Evolutionary conservation across 768 basidiomycete genomes (phyloP).

Genomic region (Roridomyces roridus): DNA sequence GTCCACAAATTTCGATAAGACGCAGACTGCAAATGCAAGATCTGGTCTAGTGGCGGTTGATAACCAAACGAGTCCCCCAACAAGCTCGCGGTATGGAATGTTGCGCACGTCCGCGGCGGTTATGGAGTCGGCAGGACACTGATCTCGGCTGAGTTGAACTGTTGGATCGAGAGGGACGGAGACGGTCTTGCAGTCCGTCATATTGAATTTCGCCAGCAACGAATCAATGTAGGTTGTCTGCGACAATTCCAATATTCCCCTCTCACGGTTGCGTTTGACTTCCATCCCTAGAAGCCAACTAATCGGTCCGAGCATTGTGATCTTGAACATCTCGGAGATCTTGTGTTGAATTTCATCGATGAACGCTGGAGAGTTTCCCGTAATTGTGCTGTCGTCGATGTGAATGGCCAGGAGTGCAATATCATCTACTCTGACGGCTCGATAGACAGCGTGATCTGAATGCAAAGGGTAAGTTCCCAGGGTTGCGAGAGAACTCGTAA

Average conservation of each 20-base stretch:
- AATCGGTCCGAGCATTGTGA: slow-evolving; percentile 35
- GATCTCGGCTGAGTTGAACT: neutral
- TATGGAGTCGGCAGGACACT: slow-evolving; percentile 14
- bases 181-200: slow-evolving; percentile 3
- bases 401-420: slow-evolving; percentile 25
- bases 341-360: no score
- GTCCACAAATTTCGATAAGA: neutral
- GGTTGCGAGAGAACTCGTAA: slow-evolving; percentile 23
- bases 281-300: slow-evolving; percentile 38
- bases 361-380: slow-evolving; percentile 26
- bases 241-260: slow-evolving; percentile 34
- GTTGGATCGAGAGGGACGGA: slow-evolving; percentile 11
- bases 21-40: neutral
- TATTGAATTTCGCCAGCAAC: slow-evolving; percentile 29
- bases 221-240: slow-evolving; percentile 36
- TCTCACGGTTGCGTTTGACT: no score
- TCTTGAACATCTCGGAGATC: no score
- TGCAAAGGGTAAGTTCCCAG: neutral
- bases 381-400: slow-evolving; percentile 41
- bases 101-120: neutral
- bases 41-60: slow-evolving; percentile 2
- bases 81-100: no score
- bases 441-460: slow-evolving; percentile 22
- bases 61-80: slow-evolving; percentile 6
- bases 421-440: slow-evolving; percentile 1